Evolutionary conservation across 495 filamentous ascomycete genomes (phyloP).

Genomic region (Bombardia bombarda): DNA sequence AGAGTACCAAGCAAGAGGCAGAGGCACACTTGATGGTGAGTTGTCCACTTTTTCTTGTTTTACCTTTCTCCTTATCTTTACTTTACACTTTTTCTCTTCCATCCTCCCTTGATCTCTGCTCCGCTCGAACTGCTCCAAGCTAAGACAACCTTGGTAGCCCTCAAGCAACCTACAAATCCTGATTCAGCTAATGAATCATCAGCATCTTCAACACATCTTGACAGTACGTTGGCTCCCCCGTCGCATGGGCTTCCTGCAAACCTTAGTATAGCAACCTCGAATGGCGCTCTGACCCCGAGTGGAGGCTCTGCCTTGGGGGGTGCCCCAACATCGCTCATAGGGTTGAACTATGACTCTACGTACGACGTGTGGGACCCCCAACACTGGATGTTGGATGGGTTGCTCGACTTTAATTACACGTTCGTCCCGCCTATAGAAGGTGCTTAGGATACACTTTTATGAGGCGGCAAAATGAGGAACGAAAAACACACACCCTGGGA

Average conservation of each 20-base stretch:
- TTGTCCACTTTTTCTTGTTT: constrained; percentile 3
- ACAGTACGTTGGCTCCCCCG: constrained; percentile 42
- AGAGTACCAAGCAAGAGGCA: constrained; percentile 69
- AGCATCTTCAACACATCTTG: constrained; percentile 54
- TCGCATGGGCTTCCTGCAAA: constrained; percentile 24
- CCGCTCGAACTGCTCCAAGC: constrained; percentile 17
- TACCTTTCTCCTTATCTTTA: background rate
- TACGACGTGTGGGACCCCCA: constrained; percentile 85
- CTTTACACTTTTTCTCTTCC: background rate
- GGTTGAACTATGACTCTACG: constrained; percentile 50
- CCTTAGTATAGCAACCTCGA: constrained; percentile 26
- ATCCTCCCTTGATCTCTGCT: constrained; percentile 3
- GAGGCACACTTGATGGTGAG: constrained; percentile 72
- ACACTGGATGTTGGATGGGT: constrained; percentile 82
- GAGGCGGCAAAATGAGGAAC: too few species aligned
- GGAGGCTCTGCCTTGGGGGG: constrained; percentile 33
- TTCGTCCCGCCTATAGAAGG: constrained; percentile 42
- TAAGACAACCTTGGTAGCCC: constrained; percentile 41
- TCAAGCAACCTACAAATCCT: constrained; percentile 82
- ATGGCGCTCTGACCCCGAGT: constrained; percentile 40
- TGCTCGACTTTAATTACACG: constrained; percentile 71
- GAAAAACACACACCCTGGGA: too few species aligned
- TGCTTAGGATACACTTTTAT: constrained; percentile 21
- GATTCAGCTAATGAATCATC: constrained; percentile 70
- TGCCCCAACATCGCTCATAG: constrained; percentile 31